Base-by-base conservation (phyloP, 345 rosid species). In the Gossypium herbaceum region DNA sequence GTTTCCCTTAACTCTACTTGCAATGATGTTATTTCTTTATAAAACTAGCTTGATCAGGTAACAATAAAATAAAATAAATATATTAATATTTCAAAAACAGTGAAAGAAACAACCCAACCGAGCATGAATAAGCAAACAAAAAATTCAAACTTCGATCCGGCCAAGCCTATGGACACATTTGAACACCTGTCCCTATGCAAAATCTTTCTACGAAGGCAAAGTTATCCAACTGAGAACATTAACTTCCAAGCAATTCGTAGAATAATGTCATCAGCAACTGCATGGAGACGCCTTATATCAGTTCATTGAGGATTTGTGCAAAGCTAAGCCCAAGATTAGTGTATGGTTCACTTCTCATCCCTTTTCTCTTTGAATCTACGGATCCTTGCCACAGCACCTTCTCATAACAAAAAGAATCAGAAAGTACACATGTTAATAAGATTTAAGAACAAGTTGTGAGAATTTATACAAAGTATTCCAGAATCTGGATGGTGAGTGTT, bases 371-470 rank as follows among this genome's bases (percentile, higher is more conserved):
- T 5, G 22, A 48, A 67, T 70, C 68, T 58, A 61, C 39, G 56
- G 59, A 58, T 77, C 77, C 68, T 84, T 82, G 22, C 85, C 85
- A 29, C 88, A 85, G 59, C 86, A 85, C 81, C 86, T 85, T 71
- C 75, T 67, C 77, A 77, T 2, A 56, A 59, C 12, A 75, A 68
- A 67, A 34, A 69, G 24, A 47, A 63, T 15, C 76, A 47, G 24
- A 19, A 43, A 39, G 20, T 22, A 51, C n/a, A 22, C 3, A 73
- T 19, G 41, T 44, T 47, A 16, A 22, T 48, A 27, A 73, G 44
- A 61, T 27, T n/a, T 6, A 61, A 61, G 54, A 54, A 55, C 48
- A 39, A 34, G 11, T 12, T 2, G 7, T 3, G 3, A 27, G 58
- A 27, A 50, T 58, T 56, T 57, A 73, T 3, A 12, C 20, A 20